Evolutionary conservation across 257 asterid species (phyloP).

Genomic region (Ballota nigra): DNA sequence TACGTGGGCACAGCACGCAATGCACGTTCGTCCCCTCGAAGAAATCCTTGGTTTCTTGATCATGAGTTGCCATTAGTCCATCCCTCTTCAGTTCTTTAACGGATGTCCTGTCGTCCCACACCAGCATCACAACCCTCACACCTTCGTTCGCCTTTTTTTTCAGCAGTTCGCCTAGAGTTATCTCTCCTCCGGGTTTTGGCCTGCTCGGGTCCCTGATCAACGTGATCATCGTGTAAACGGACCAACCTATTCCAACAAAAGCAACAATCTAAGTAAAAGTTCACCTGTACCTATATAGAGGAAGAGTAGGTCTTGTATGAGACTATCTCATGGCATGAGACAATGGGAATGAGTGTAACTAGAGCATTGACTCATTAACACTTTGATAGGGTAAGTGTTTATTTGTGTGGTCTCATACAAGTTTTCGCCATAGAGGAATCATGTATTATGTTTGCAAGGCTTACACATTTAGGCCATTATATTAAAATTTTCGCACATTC

Average conservation of each 20-base stretch:
- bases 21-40: constrained; percentile 58
- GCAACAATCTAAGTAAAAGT: neutral
- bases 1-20: constrained; percentile 76
- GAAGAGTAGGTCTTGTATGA: neutral
- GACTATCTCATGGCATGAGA: no score
- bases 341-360: no score
- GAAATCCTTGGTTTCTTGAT: constrained; percentile 61
- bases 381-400: no score
- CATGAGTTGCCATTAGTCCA: constrained; percentile 90
- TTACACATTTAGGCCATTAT: neutral
- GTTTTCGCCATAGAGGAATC: no score
- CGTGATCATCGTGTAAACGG: constrained; percentile 56
- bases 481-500: no score
- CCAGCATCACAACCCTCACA: constrained; percentile 66
- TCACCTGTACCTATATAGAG: neutral
- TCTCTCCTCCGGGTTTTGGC: constrained; percentile 50
- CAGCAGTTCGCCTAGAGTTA: constrained; percentile 63
- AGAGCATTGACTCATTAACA: no score
- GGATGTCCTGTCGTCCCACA: constrained; percentile 91
- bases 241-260: constrained; percentile 62
- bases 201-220: constrained; percentile 58
- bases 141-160: constrained; percentile 76
- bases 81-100: constrained; percentile 41
- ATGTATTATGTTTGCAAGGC: neutral
- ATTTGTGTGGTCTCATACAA: no score